Evolutionary conservation across 1,284 basidiomycete species (phyloP), one percentile per base, ranked within the genome.

Genomic region (Naganishia cerealis): DNA sequence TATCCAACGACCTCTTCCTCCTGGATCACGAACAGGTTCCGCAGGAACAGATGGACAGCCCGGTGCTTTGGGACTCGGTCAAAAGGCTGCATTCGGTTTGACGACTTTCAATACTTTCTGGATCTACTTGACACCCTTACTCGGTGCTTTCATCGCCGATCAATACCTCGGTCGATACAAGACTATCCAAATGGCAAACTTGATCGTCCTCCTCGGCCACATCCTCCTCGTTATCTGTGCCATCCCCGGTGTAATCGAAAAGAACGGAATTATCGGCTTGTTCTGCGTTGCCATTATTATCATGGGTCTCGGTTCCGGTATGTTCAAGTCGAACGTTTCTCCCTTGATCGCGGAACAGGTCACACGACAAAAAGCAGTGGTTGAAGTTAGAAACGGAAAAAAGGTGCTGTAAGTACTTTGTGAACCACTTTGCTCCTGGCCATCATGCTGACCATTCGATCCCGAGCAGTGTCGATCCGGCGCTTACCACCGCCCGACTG

Each of bases 241-340:
- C 9, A 77, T 91, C 33, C 91, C 91, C 0, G 83, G 86, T 2
- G 85, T 91, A 54, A 88, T 92, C 69, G 83, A 85, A 13, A 81
- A 87, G 36, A 54, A 63, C 43, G 80, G 82, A 36, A 84, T 90
- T 0, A 78, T 88, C 36, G 88, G 84, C 2, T 83, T 84, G 48
- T 91, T 93, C 75, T 74, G 84, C 54, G 74, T 91, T 61, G 87
- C 88, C 0, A 80, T 90, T 9, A 77, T 91, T 56, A 81, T 91
- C 66, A 91, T 88, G 79, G 88, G 86, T 59, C 33, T 84, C 21
- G 85, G 86, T 10, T 88, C 91, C 4, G 91, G 91, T 24, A 84
- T 87, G 38, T 91, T 94, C 85, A 92, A 92, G 81, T 78, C 87
- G 0, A 92, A 92, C 76, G 87, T 90, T 9, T 76, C 73, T 26